Evolutionary conservation across 352 stramenopile species (phyloP), one percentile per base, ranked within the genome.

Genomic region (Globisporangium polare): DNA sequence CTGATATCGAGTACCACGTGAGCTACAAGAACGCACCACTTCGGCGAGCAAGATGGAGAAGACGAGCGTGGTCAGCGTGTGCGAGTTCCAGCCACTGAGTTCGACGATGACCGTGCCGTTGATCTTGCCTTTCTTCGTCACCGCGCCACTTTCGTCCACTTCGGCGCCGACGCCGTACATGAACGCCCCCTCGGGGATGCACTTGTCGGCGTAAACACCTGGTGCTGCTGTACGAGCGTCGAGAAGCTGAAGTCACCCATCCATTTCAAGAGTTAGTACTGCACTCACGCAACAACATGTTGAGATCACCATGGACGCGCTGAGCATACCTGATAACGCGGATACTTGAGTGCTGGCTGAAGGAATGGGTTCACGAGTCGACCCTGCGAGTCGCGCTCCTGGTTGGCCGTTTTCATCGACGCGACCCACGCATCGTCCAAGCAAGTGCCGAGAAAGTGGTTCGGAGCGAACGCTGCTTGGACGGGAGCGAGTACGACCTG

Each of bases 61-160:
- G 15, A 62, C 56, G 24, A 55, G 22, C 39, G 56, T 45, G 5
- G 29, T 46, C 26, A 62, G 17, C 42, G 26, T 27, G 31, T 33
- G 20, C 22, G 37, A 27, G 17, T 39, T 42, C 37, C 53, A 60
- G 22, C 53, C 53, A n/a, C 17, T 60, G 6, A 60, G 53, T 18
- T 75, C 66, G 8, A 79, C 15, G 10, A 79, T 53, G 15, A 79
- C 57, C 3, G 66, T 73, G 12, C 69, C 66, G 15, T 74, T 50
- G 41, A 65, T 45, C 0, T 50, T 50, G 7, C 68, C 76, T 3
- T 31, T 47, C 33, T 39, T 54, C 10, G 51, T 18, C 5, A 72
- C 41, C 0, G 47, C 27, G 4, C 66, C 69, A 2, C 61, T 67
- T 2, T 35, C 41, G 7, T 71, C 59, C 0, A 68, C 31, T 20